Percentiles rank a stretch among this genome's conserved stretches.
Evolutionary conservation across 1,139 yeast genomes (phyloP).

Genomic region (Candida pseudoviswanathii): DNA sequence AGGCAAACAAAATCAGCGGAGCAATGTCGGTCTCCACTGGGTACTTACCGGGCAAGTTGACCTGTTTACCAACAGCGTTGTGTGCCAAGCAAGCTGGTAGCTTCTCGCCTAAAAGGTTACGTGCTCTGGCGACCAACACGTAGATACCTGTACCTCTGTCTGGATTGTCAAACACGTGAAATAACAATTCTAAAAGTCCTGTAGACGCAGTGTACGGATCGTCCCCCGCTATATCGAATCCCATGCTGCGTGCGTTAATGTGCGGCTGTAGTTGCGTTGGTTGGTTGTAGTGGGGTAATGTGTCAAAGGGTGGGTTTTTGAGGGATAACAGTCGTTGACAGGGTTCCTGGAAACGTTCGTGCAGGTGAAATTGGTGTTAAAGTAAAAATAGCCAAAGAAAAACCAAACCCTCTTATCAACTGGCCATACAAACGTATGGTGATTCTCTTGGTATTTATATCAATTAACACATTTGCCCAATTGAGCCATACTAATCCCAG

Average conservation of each 20-base stretch:
- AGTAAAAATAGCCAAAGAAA: too few relatives aligned
- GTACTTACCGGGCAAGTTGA: conserved; percentile 38
- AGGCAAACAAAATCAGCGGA: conserved; percentile 35
- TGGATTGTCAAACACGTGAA: conserved; percentile 6
- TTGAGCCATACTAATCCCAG: too few relatives aligned
- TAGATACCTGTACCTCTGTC: conserved; percentile 12
- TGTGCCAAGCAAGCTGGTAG: conserved; percentile 24
- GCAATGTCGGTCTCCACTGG: conserved; percentile 31
- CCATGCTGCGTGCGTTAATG: not conserved
- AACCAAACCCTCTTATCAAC: too few relatives aligned
- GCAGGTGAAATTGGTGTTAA: too few relatives aligned
- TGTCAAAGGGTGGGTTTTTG: not conserved
- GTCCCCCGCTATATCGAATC: not conserved
- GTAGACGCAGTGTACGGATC: conserved; percentile 7
- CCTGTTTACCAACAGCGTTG: conserved; percentile 23
- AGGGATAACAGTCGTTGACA: too few relatives aligned
- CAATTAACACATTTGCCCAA: not conserved
- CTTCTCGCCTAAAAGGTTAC: conserved; percentile 24
- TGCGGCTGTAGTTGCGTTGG: not conserved
- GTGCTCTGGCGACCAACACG: conserved; percentile 19
- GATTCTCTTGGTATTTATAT: not conserved
- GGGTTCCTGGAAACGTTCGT: too few relatives aligned
- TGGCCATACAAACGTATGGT: not conserved
- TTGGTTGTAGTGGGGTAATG: not conserved
- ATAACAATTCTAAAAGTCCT: conserved; percentile 6